Conservation (phyloP, 164 flowering plant genomes). For the Liriodendron chinense region DNA sequence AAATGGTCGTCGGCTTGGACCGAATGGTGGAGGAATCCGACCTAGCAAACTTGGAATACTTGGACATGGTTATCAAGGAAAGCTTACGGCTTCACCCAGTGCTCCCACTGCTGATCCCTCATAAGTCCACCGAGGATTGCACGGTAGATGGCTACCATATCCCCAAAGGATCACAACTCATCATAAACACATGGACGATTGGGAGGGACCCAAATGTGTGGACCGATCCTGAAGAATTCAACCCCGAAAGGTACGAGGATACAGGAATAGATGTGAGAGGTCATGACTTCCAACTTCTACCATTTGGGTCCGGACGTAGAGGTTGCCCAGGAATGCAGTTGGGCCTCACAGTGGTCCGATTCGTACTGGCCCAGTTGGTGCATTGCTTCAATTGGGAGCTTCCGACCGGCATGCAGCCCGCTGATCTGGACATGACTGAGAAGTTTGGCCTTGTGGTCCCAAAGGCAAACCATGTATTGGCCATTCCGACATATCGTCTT, state of each 20-base stretch:
- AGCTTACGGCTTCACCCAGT: slow-evolving; percentile 12
- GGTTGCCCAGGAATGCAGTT: slow-evolving; percentile 13
- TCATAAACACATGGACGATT: slow-evolving; percentile 78
- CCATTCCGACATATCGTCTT: slow-evolving; percentile 18
- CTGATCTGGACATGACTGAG: slow-evolving; percentile 13
- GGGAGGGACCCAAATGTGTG: slow-evolving; percentile 69
- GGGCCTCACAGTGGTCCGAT: slow-evolving; percentile 7
- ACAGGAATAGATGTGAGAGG: slow-evolving; percentile 13
- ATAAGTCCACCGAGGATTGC: slow-evolving; percentile 8
- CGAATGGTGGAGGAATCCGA: slow-evolving; percentile 17
- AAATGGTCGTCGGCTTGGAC: slow-evolving; percentile 1
- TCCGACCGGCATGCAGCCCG: slow-evolving; percentile 12
- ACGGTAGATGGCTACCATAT: slow-evolving; percentile 37
- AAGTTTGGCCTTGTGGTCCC: slow-evolving; percentile 11
- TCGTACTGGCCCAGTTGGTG: slow-evolving; percentile 15
- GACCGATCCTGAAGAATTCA: slow-evolving; percentile 58
- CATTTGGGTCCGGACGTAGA: slow-evolving; percentile 19
- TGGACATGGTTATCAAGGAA: slow-evolving; percentile 11
- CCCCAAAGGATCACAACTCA: slow-evolving; percentile 58
- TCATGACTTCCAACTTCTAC: slow-evolving; percentile 8
- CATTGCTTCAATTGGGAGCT: slow-evolving; percentile 23
- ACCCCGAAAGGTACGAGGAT: slow-evolving; percentile 56
- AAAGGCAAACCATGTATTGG: slow-evolving; percentile 5
- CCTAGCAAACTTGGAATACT: slow-evolving; percentile 6
- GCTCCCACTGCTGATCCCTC: slow-evolving; percentile 8